Conservation (phyloP, 1,139 yeast species). For the Debaryomyces nepalensis region DNA sequence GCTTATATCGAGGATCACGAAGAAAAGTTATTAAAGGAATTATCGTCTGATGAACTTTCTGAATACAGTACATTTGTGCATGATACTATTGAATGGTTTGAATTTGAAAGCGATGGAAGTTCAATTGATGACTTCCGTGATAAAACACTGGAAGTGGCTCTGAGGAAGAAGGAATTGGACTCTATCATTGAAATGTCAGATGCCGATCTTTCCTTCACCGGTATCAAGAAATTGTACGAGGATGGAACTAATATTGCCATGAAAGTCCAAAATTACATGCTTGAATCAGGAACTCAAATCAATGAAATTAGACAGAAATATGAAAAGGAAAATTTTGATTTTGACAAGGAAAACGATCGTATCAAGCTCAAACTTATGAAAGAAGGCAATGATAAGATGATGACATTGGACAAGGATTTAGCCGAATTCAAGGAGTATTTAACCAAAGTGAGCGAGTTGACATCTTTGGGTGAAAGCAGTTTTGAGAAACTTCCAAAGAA, state of each 20-base stretch:
- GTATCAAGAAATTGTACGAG: slow-evolving; percentile 45
- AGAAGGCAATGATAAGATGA: slow-evolving; percentile 42
- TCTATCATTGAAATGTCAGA: slow-evolving; percentile 29
- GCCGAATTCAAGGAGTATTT: slow-evolving; percentile 40
- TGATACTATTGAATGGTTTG: slow-evolving; percentile 77
- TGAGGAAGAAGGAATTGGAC: slow-evolving; percentile 28
- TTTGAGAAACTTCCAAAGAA: slow-evolving; percentile 36
- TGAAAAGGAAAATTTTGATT: slow-evolving; percentile 49
- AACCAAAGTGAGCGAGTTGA: slow-evolving; percentile 31
- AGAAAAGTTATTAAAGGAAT: slow-evolving; percentile 37
- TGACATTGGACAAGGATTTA: slow-evolving; percentile 40
- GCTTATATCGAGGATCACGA: slow-evolving; percentile 55
- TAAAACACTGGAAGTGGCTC: slow-evolving; percentile 28
- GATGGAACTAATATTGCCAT: slow-evolving; percentile 45
- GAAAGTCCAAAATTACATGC: slow-evolving; percentile 48
- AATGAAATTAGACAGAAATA: slow-evolving; percentile 44
- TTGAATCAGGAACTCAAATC: slow-evolving; percentile 51
- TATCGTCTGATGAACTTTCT: slow-evolving; percentile 38
- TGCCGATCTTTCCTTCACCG: slow-evolving; percentile 39
- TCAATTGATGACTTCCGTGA: slow-evolving; percentile 42
- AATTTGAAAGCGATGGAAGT: slow-evolving; percentile 68
- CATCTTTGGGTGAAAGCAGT: slow-evolving; percentile 29
- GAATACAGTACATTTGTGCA: slow-evolving; percentile 34
- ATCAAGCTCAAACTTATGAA: slow-evolving; percentile 36
- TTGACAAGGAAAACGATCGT: slow-evolving; percentile 53